These are phyloP conservation scores for Parmelia sp. DNA, from an alignment of 495 filamentous ascomycete genomes.

Conservation along the genomic window DNA sequence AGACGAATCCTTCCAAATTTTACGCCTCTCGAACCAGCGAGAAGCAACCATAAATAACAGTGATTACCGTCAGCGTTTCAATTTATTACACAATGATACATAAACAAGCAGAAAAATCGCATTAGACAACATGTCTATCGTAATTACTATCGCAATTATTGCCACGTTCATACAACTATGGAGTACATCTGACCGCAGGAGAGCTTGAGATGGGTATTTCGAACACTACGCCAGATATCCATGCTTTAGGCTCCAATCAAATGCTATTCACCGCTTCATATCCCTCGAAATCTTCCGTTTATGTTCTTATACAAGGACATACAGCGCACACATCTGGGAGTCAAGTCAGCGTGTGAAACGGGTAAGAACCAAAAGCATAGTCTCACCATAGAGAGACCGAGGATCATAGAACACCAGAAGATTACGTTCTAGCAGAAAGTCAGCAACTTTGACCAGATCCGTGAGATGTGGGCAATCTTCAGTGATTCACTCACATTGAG, in stretches of 20 bases:
- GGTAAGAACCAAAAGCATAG: neutral
- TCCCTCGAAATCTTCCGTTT: neutral
- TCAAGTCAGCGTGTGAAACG: slow-evolving; percentile 14
- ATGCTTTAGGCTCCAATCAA: slow-evolving; percentile 6
- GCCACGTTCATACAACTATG: neutral
- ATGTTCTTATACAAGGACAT: slow-evolving; percentile 44
- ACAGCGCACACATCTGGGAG: slow-evolving; percentile 50
- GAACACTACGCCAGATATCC: slow-evolving; percentile 5
- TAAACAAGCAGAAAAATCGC: neutral
- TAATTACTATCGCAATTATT: neutral
- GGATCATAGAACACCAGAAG: slow-evolving; percentile 94
- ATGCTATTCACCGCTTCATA: neutral
- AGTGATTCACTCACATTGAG: slow-evolving; percentile 55
- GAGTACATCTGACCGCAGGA: neutral
- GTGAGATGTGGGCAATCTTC: slow-evolving; percentile 6
- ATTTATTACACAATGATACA: too few species aligned
- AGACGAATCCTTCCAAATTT: slow-evolving; percentile 9
- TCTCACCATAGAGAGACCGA: slow-evolving; percentile 79
- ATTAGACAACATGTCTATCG: neutral
- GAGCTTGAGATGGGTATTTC: neutral
- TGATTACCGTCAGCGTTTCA: neutral
- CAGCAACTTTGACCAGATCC: neutral
- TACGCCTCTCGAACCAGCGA: neutral
- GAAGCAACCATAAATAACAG: neutral
- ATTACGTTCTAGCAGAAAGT: slow-evolving; percentile 57